phyloP scores from a whole-genome alignment of 805 yeast genomes.

The Candida piceae region DNA sequence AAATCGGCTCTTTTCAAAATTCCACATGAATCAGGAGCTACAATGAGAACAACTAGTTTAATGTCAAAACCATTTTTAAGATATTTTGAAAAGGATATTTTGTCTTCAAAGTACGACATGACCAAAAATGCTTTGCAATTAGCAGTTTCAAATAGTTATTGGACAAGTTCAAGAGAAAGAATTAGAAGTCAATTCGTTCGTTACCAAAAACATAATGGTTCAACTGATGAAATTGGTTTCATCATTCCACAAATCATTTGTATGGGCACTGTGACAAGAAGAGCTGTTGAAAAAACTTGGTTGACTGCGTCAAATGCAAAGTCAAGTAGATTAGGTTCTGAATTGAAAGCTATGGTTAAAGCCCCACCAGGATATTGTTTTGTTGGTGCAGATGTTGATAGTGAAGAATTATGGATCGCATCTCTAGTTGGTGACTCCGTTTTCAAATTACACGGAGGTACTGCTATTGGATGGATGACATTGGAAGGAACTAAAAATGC shows the following conservation, averaged over 20 bases:
- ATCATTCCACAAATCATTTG: conserved; percentile 81
- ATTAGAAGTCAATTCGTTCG: conserved; percentile 84
- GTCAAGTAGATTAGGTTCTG: conserved; percentile 81
- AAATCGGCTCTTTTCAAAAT: conserved; percentile 48
- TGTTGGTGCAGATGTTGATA: conserved; percentile 98
- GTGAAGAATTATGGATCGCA: conserved; percentile 98
- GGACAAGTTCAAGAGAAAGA: conserved; percentile 88
- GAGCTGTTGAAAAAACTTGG: conserved; percentile 98
- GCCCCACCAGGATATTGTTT: conserved; percentile 89
- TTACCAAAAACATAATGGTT: conserved; percentile 33
- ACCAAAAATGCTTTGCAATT: conserved; percentile 78
- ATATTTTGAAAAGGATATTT: conserved; percentile 65
- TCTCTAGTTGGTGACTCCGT: conserved; percentile 89
- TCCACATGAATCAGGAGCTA: conserved; percentile 85
- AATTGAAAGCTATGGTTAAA: conserved; percentile 74
- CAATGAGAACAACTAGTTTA: conserved; percentile 65
- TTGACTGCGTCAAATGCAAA: conserved; percentile 95
- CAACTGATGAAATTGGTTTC: conserved; percentile 44
- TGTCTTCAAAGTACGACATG: conserved; percentile 64
- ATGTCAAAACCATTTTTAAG: conserved; percentile 71
- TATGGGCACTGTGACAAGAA: conserved; percentile 95
- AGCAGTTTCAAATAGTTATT: conserved; percentile 79
- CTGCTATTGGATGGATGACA: conserved; percentile 99
- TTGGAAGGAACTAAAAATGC: conserved; percentile 89
- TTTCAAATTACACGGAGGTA: conserved; percentile 87